These are phyloP conservation scores for Tuber microsphaerosporum DNA, from an alignment of 495 filamentous ascomycete genomes.

Conservation along the genomic window DNA sequence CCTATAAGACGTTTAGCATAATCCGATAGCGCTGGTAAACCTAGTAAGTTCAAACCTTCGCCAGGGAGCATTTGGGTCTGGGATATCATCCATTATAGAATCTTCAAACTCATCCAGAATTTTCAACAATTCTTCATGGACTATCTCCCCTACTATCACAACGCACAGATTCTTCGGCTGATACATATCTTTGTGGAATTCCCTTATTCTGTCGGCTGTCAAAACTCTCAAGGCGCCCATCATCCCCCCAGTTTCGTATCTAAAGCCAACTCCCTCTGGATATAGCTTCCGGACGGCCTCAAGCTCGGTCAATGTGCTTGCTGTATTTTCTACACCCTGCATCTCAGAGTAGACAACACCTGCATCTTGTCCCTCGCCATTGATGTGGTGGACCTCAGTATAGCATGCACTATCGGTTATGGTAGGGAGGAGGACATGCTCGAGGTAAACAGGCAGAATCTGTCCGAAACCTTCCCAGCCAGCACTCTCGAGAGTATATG, in stretches of 20 bases:
- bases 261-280: conserved; percentile 80
- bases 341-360: conserved; percentile 99
- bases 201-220: conserved; percentile 78
- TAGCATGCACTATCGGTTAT: conserved; percentile 87
- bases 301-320: conserved; percentile 75
- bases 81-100: conserved; percentile 72
- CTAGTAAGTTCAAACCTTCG: conserved; percentile 48
- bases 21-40: conserved; percentile 6
- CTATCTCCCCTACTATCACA: conserved; percentile 79
- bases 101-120: conserved; percentile 85
- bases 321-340: conserved; percentile 85
- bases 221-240: conserved; percentile 82
- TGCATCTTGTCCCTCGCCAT: conserved; percentile 87
- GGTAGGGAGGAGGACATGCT: conserved; percentile 85
- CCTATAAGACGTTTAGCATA: conserved; percentile 41
- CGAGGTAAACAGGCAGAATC: conserved; percentile 89
- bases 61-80: conserved; percentile 65
- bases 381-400: conserved; percentile 93
- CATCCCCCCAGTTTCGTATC: conserved; percentile 96
- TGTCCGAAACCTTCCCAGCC: conserved; percentile 95
- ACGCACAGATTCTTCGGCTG: conserved; percentile 92
- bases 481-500: conserved; percentile 86
- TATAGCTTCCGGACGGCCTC: conserved; percentile 70
- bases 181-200: conserved; percentile 95
- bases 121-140: conserved; percentile 69